Conservation (phyloP, 345 rosid genomes). For the Eucalyptus melliodora region DNA sequence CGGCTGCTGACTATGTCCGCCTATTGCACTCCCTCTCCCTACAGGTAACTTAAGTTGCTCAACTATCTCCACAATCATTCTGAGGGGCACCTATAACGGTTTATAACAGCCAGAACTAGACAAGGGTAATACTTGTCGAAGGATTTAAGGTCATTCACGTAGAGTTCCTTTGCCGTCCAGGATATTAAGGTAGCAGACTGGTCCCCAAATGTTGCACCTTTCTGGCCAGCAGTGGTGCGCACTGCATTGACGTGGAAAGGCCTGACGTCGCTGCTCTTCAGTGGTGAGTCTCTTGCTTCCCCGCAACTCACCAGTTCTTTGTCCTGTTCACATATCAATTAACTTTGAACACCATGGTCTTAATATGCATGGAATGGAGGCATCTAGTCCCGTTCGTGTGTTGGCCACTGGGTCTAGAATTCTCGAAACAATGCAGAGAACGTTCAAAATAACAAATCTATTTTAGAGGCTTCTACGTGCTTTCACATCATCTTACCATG, state of each 20-base stretch:
- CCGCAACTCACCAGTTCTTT: not conserved
- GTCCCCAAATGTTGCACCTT: constrained; percentile 75
- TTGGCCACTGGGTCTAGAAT: not conserved
- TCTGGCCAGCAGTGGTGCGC: constrained; percentile 87
- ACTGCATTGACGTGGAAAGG: constrained; percentile 88
- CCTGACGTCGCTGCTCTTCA: constrained; percentile 45
- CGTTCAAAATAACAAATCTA: not conserved
- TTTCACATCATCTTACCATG: not conserved
- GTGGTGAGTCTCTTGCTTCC: constrained; percentile 25
- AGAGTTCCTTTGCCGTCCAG: constrained; percentile 10
- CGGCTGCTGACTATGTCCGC: constrained; percentile 58
- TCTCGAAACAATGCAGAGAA: not conserved
- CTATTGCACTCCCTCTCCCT: constrained; percentile 44
- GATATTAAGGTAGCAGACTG: constrained; percentile 84
- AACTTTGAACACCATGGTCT: not conserved
- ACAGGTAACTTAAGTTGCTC: constrained; percentile 17
- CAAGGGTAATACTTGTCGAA: not conserved
- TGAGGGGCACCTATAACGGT: not conserved
- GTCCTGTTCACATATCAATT: not conserved
- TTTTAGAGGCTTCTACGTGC: not conserved
- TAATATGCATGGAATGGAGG: not conserved
- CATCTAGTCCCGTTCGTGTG: not conserved
- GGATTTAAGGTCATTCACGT: not conserved
- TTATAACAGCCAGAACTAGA: not conserved
- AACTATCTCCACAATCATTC: not conserved